Base-by-base conservation (phyloP, 2,329 filamentous ascomycete genomes). In the Neofusicoccum cordaticola region DNA sequence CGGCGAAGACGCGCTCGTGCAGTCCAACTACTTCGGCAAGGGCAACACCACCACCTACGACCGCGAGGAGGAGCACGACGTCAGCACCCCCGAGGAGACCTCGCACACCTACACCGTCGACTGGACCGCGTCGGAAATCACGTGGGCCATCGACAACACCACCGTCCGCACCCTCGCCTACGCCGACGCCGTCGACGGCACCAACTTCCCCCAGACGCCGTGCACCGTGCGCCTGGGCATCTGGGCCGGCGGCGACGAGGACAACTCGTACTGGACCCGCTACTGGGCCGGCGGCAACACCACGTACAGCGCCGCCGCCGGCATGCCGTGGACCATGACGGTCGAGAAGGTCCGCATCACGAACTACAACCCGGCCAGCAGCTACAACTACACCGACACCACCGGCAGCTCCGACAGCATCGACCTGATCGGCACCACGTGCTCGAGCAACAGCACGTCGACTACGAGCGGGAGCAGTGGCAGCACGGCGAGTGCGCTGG, bases 1-100 rank as follows among this genome's bases (percentile, higher is more conserved):
- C 50, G 83, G 83, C 65, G 88, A 91, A 73, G 76, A 78, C 58
- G 85, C 82, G 4, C 75, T 81, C 41, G 88, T 84, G 8, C 82
- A 89, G 69, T 88, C 85, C 68, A 92, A 93, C 80, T 92, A 88
- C 78, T 90, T 89, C 78, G 85, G 87, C 80, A 90, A 91, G 81
- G 90, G 90, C 57, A 81, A 91, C 77, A 87, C 85, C 61, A 84
- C 84, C 12, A 84, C 84, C 65, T 92, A 87, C 77, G 87, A 92
- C 79, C 88, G 90, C 67, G 89, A 86, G 72, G 82, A 82, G 64
- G 88, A 85, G 80, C 84, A 88, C 72, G 66, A 80, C 13, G 82
- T 91, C 57, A 68, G 68, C 62, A 80, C 80, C 70, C 84, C 88
- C 48, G 85, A 86, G 71, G 79, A 81, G 52, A 84, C 86, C 63